These are phyloP conservation scores for Nannizziopsis arthrosporioides DNA, from an alignment of 2,329 filamentous ascomycete species.

Conservation along the genomic window DNA sequence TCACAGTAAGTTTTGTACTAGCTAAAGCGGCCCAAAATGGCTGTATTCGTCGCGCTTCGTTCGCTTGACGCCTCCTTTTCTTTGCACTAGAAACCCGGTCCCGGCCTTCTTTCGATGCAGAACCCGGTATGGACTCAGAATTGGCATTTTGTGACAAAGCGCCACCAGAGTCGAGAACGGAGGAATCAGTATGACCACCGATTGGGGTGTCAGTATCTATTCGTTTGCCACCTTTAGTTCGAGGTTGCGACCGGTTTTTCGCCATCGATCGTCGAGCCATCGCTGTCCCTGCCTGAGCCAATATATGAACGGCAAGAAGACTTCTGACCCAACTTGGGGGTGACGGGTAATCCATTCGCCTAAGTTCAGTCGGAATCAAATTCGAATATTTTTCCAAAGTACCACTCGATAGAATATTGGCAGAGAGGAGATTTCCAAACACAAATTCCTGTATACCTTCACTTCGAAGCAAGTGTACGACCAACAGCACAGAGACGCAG, in stretches of 20 bases:
- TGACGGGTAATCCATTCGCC: slow-evolving; percentile 31
- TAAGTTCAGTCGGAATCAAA: slow-evolving; percentile 35
- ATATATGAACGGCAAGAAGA: slow-evolving; percentile 39
- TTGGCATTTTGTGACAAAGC: slow-evolving; percentile 32
- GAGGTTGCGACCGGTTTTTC: slow-evolving; percentile 33
- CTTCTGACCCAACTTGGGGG: slow-evolving; percentile 38
- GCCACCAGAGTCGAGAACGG: slow-evolving; percentile 29
- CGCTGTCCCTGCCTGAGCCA: slow-evolving; percentile 38
- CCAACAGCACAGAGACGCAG: slow-evolving; percentile 36
- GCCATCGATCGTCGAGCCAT: slow-evolving; percentile 39
- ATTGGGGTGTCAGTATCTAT: slow-evolving; percentile 37
- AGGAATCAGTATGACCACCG: slow-evolving; percentile 34
- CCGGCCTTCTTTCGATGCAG: slow-evolving; percentile 42
- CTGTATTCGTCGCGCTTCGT: slow-evolving; percentile 78
- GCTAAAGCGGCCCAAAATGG: slow-evolving; percentile 89
- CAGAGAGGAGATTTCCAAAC: slow-evolving; percentile 33
- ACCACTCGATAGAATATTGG: slow-evolving; percentile 35
- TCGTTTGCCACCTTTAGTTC: slow-evolving; percentile 33
- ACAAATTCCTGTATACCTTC: slow-evolving; percentile 42
- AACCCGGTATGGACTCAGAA: slow-evolving; percentile 36
- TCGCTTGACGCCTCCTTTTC: slow-evolving; percentile 81
- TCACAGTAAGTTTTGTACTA: slow-evolving; percentile 91
- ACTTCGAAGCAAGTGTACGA: slow-evolving; percentile 37
- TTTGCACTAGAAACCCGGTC: slow-evolving; percentile 54
- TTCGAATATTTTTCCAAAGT: slow-evolving; percentile 34